Conservation (phyloP, 768 basidiomycete genomes). For the Tylopilus felleus region DNA sequence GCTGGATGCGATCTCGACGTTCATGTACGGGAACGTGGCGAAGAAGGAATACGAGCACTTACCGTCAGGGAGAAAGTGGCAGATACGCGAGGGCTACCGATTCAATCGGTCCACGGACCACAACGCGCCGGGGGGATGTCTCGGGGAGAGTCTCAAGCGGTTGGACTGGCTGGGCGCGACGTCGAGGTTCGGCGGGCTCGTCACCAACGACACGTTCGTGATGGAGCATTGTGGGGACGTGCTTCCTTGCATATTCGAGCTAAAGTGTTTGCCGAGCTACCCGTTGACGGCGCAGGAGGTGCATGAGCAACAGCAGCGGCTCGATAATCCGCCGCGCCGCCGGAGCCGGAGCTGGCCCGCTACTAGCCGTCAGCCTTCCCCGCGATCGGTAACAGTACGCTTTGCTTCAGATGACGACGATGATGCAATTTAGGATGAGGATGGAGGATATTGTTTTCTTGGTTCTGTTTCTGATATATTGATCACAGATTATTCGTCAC, state of each 20-base stretch:
- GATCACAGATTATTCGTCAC: slow-evolving; percentile 27
- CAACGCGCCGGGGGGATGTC: slow-evolving; percentile 66
- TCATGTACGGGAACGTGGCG: slow-evolving; percentile 48
- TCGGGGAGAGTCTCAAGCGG: slow-evolving; percentile 60
- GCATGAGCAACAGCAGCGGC: slow-evolving; percentile 42
- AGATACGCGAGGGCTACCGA: slow-evolving; percentile 51
- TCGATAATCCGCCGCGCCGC: slow-evolving; percentile 17
- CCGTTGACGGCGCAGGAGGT: slow-evolving; percentile 49
- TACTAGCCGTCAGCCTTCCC: slow-evolving; percentile 19
- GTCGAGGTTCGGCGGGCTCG: slow-evolving; percentile 64
- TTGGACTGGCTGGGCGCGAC: slow-evolving; percentile 62
- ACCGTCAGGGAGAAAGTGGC: slow-evolving; percentile 33
- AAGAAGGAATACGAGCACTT: slow-evolving; percentile 52
- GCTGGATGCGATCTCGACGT: slow-evolving; percentile 49
- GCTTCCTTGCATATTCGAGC: slow-evolving; percentile 57
- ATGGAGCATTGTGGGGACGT: slow-evolving; percentile 43
- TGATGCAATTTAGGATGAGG: neutral
- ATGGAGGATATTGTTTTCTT: neutral
- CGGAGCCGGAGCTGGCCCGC: slow-evolving; percentile 22
- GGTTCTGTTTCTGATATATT: neutral
- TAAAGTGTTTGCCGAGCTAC: slow-evolving; percentile 49
- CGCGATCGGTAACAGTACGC: slow-evolving; percentile 13
- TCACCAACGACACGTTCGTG: slow-evolving; percentile 42
- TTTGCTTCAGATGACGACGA: slow-evolving; percentile 16
- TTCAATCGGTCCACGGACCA: slow-evolving; percentile 62